Evolutionary conservation across 306 rosid genomes (phyloP), one percentile per base, ranked within the genome.

Genomic region (Biancaea sappan): DNA sequence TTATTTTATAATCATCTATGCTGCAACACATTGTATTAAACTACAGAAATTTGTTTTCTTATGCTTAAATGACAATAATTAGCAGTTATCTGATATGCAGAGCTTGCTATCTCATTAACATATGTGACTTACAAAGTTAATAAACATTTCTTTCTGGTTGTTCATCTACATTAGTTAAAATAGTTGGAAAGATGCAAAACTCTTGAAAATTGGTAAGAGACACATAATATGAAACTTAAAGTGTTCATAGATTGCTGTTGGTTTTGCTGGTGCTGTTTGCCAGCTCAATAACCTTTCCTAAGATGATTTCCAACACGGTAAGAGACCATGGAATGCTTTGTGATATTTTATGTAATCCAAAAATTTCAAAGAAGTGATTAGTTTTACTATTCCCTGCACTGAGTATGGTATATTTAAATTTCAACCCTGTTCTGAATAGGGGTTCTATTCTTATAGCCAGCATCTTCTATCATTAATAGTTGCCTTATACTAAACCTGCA

Each of bases 271-370:
- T 65, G 44, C 46, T 52, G 24, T 74, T 41, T 48, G 28, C 44
- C 53, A 31, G 50, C 26, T 28, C 57, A 3, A 22, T n/a, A 51
- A 48, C 31, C 12, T 18, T 46, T 47, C 28, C 19, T 47, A 15
- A 35, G 12, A 41, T 46, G 12, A 41, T 50, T 76, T 66, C 75
- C 47, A 25, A 22, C 15, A 10, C 19, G 34, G 12, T 38, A 34
- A 12, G 64, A 68, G 47, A 69, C 47, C 38, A 69, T 34, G 57
- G 5, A 25, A 37, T 59, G 56, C 64, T 29, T 70, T 62, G 19
- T 70, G 14, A 28, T 38, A 47, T 62, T 78, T 50, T 41, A 40
- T 62, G 52, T 43, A 40, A 32, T 34, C 38, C 72, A 50, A 67
- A 34, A 37, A 70, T 61, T 50, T 69, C 13, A 4, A 52, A 66